A percentile compares a stretch with the other conserved stretches of the same genome.
Conservation (phyloP, 208 protist genomes). For the Phytomonas francai region DNA sequence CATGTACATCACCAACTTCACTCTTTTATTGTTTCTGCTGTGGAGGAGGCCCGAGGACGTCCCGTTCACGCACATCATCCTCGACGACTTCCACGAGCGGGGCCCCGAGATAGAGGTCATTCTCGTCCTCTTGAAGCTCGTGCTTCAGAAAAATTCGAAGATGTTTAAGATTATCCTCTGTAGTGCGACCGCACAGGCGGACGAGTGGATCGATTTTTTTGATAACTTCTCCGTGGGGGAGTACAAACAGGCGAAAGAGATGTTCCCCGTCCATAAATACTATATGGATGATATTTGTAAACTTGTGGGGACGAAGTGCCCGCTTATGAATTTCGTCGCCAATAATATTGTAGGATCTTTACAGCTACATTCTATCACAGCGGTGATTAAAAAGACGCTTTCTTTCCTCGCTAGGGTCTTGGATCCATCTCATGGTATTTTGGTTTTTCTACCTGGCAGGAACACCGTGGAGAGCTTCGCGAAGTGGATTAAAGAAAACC, state of each 20-base stretch:
- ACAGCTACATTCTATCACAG: too few relatives aligned
- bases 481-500: conserved; percentile 36
- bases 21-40: conserved; percentile 68
- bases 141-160: conserved; percentile 31
- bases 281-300: conserved; percentile 73
- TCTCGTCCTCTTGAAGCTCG: conserved; percentile 79
- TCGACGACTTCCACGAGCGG: conserved; percentile 94
- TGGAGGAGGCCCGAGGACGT: conserved; percentile 29
- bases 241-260: conserved; percentile 67
- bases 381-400: conserved; percentile 42
- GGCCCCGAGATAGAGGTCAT: conserved; percentile 92
- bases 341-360: conserved; percentile 9
- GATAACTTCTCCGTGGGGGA: conserved; percentile 54
- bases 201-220: conserved; percentile 87
- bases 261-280: conserved; percentile 82
- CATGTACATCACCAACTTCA: conserved; percentile 89
- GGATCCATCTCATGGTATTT: conserved; percentile 60
- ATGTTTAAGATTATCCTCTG: conserved; percentile 84
- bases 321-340: conserved; percentile 19
- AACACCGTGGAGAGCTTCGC: conserved; percentile 55
- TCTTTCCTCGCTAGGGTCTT: conserved; percentile 55
- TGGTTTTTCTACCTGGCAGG: conserved; percentile 93
- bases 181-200: conserved; percentile 86
- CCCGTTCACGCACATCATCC: conserved; percentile 86
- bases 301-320: conserved; percentile 56